These are phyloP conservation scores for Aspergillus bridgeri DNA, from an alignment of 495 filamentous ascomycete species.

Conservation along the genomic window DNA sequence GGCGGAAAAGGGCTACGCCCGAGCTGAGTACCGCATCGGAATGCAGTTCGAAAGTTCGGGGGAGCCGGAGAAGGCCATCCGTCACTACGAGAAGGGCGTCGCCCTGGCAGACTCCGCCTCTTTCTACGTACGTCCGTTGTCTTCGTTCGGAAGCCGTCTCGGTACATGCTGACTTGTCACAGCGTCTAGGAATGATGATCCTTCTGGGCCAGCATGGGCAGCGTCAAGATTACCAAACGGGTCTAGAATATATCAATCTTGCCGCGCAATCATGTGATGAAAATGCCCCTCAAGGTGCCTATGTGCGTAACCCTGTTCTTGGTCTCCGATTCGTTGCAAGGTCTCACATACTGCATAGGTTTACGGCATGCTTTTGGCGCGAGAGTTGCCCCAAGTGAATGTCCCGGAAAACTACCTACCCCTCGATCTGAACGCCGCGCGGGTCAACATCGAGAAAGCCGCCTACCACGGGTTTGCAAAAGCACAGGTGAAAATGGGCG, in stretches of 20 bases:
- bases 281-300: slow-evolving; percentile 95
- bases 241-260: slow-evolving; percentile 73
- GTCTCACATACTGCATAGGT: slow-evolving; percentile 45
- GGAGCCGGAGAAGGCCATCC: slow-evolving; percentile 83
- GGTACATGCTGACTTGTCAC: slow-evolving; percentile 21
- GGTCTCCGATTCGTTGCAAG: background rate
- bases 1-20: slow-evolving; percentile 86
- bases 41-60: slow-evolving; percentile 97
- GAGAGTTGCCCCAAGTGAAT: slow-evolving; percentile 82
- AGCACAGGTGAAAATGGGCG: slow-evolving; percentile 95
- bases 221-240: slow-evolving; percentile 71
- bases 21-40: slow-evolving; percentile 94
- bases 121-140: slow-evolving; percentile 56
- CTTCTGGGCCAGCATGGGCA: slow-evolving; percentile 90
- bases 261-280: slow-evolving; percentile 90
- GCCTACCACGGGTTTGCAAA: slow-evolving; percentile 96
- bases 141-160: background rate
- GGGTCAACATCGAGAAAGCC: slow-evolving; percentile 91
- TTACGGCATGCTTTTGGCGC: slow-evolving; percentile 89
- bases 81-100: slow-evolving; percentile 81
- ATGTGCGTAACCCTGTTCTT: slow-evolving; percentile 46
- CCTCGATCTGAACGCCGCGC: slow-evolving; percentile 68
- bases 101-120: slow-evolving; percentile 83
- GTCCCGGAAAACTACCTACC: slow-evolving; percentile 73
- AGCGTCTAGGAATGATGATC: slow-evolving; percentile 95